phyloP scores from a whole-genome alignment of 2,329 filamentous ascomycete species.

The Pezicula radicicola region DNA sequence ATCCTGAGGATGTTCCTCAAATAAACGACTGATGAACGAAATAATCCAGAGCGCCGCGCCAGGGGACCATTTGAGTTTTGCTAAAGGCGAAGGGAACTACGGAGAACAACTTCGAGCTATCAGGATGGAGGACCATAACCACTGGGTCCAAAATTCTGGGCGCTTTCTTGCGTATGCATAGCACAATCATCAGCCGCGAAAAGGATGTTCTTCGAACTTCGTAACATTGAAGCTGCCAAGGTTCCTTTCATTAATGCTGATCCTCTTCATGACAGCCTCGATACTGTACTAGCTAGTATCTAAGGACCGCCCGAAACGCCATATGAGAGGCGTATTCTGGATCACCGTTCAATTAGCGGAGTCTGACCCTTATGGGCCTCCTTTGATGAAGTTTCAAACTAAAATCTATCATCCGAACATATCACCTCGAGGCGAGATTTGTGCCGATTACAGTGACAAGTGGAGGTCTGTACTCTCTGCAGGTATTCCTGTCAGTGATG shows the following conservation, averaged over 20 bases:
- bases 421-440: slow-evolving; percentile 11
- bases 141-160: slow-evolving; percentile 2
- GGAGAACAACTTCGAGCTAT: slow-evolving; percentile 2
- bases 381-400: slow-evolving; percentile 16
- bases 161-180: slow-evolving; percentile 1
- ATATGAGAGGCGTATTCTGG: slow-evolving; percentile 22
- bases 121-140: slow-evolving; percentile 5
- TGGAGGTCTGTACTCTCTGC: slow-evolving; percentile 10
- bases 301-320: slow-evolving; percentile 24
- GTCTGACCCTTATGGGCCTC: slow-evolving; percentile 2
- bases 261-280: slow-evolving; percentile 14
- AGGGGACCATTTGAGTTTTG: slow-evolving; percentile 3
- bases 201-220: slow-evolving; percentile 19
- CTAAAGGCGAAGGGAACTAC: slow-evolving; percentile 8
- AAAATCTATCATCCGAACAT: slow-evolving; percentile 23
- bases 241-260: slow-evolving; percentile 20
- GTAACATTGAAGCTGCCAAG: slow-evolving; percentile 14
- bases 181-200: slow-evolving; percentile 9
- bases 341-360: slow-evolving; percentile 11
- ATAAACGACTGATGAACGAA: slow-evolving; percentile 4
- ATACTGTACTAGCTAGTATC: slow-evolving; percentile 21
- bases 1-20: neutral
- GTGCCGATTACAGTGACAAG: slow-evolving; percentile 16
- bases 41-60: neutral
- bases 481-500: neutral